phyloP scores from a whole-genome alignment of 2,329 filamentous ascomycete genomes.

The Xylaria sp. region DNA sequence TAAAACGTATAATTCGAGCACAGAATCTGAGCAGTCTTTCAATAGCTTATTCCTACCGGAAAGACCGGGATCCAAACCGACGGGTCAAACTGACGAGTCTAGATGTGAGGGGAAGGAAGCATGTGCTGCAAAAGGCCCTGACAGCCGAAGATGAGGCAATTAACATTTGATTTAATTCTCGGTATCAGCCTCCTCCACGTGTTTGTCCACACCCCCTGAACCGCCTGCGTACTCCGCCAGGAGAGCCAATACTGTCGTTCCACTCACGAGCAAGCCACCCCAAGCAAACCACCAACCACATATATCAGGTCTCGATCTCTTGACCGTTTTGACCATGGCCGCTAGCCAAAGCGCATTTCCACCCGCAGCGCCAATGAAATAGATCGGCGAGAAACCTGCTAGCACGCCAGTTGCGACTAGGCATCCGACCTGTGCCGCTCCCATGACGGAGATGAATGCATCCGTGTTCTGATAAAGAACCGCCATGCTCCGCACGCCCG shows the following conservation, averaged over 20 bases:
- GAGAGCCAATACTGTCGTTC: conserved; percentile 38
- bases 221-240: conserved; percentile 34
- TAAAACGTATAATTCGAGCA: neutral
- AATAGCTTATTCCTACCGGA: conserved; percentile 8
- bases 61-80: neutral
- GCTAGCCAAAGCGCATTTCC: conserved; percentile 39
- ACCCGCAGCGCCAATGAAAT: conserved; percentile 36
- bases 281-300: conserved; percentile 43
- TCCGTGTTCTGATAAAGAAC: conserved; percentile 47
- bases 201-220: conserved; percentile 4
- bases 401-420: conserved; percentile 34
- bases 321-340: conserved; percentile 40
- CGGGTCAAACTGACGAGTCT: neutral
- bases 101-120: neutral
- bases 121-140: neutral
- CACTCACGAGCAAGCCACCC: conserved; percentile 41
- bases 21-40: neutral
- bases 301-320: conserved; percentile 38
- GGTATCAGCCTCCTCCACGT: conserved; percentile 2
- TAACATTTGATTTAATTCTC: conserved; percentile 8
- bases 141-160: neutral
- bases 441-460: conserved; percentile 37
- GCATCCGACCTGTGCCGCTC: conserved; percentile 37
- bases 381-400: conserved; percentile 36
- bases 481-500: conserved; percentile 63